These are phyloP conservation scores for Teratosphaeria zuluensis DNA, from an alignment of 2,329 filamentous ascomycete species.

Conservation along the genomic window DNA sequence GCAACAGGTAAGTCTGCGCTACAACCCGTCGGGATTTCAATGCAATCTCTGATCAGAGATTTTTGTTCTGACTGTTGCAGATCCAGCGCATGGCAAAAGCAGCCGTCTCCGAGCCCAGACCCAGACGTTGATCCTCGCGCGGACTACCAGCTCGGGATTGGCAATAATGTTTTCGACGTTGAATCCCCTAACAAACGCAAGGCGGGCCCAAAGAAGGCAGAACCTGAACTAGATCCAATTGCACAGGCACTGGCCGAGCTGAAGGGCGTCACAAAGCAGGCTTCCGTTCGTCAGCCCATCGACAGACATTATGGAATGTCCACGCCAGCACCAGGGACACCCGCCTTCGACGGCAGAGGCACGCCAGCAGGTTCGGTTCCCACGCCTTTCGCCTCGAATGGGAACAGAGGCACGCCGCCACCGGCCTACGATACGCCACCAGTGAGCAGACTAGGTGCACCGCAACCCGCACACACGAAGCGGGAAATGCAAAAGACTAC, in stretches of 20 bases:
- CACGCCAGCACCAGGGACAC: conserved; percentile 56
- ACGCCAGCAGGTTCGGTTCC: conserved; percentile 28
- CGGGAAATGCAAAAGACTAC: conserved; percentile 94
- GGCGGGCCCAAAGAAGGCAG: conserved; percentile 23
- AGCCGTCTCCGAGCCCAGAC: conserved; percentile 33
- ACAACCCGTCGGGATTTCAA: no score
- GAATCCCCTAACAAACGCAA: conserved; percentile 56
- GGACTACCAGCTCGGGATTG: conserved; percentile 85
- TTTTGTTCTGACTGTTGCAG: conserved; percentile 7
- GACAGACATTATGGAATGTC: conserved; percentile 91
- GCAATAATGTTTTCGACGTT: conserved; percentile 92
- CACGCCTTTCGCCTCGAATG: conserved; percentile 34
- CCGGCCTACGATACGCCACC: conserved; percentile 72
- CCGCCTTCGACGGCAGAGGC: conserved; percentile 30
- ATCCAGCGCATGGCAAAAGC: conserved; percentile 25
- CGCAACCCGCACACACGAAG: conserved; percentile 83
- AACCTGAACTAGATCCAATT: conserved; percentile 66
- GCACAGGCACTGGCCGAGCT: conserved; percentile 85
- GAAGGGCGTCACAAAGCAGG: conserved; percentile 76
- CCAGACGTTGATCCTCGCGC: conserved; percentile 81
- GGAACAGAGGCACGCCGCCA: conserved; percentile 62
- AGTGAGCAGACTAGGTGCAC: conserved; percentile 72
- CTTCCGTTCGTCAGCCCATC: conserved; percentile 77
- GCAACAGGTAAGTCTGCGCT: conserved; percentile 1
- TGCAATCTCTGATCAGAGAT: not conserved